These are phyloP conservation scores for Epichloe sibirici DNA, from an alignment of 2,329 filamentous ascomycete species.

Conservation along the genomic window DNA sequence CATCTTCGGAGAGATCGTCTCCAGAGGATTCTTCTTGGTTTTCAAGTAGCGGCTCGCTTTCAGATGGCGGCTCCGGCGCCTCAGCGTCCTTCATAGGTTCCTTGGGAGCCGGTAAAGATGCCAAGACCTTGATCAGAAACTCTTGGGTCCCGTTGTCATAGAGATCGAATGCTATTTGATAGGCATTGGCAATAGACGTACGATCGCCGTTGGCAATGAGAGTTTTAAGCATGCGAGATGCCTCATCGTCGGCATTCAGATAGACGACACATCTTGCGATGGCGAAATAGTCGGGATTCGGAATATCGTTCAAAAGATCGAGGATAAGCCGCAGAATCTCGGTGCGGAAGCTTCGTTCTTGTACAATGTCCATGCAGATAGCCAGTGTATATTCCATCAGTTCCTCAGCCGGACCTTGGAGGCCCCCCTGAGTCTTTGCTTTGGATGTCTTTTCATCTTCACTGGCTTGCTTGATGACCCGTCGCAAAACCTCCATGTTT, in stretches of 20 bases:
- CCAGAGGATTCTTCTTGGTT: conserved; percentile 45
- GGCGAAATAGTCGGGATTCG: conserved; percentile 90
- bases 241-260: conserved; percentile 81
- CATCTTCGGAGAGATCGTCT: conserved; percentile 35
- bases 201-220: conserved; percentile 70
- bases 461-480: conserved; percentile 79
- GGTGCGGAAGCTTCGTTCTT: conserved; percentile 74
- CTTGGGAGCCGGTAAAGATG: conserved; percentile 54
- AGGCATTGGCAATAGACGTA: conserved; percentile 72
- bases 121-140: conserved; percentile 81
- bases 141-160: conserved; percentile 99
- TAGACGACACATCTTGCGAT: conserved; percentile 98
- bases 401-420: conserved; percentile 62
- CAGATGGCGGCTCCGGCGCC: conserved; percentile 29
- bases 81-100: conserved; percentile 30
- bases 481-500: conserved; percentile 75
- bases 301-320: conserved; percentile 87
- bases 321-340: conserved; percentile 85
- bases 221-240: conserved; percentile 71
- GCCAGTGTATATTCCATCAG: conserved; percentile 92
- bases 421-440: conserved; percentile 36
- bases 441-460: conserved; percentile 67
- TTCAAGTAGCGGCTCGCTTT: conserved; percentile 36
- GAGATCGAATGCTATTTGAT: conserved; percentile 95
- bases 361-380: conserved; percentile 96